Evolutionary conservation across 495 filamentous ascomycete genomes (phyloP).

Genomic region (Penicillium waksmanii): DNA sequence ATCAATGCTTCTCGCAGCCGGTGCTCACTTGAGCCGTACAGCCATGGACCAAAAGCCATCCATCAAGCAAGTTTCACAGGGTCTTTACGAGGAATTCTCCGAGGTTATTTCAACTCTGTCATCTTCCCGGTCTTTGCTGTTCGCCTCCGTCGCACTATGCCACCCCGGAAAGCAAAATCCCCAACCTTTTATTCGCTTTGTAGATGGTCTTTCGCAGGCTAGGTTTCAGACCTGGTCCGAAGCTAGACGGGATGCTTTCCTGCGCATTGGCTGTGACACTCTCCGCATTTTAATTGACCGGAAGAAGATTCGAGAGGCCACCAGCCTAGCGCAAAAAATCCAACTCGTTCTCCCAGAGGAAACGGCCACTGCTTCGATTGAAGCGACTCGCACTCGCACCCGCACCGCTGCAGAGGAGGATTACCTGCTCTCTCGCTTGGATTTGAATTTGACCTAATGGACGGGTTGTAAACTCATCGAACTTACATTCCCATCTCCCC

Average conservation of each 20-base stretch:
- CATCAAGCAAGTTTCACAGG: constrained; percentile 22
- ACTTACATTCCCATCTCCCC: background rate
- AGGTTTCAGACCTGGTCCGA: constrained; percentile 26
- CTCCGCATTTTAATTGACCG: constrained; percentile 41
- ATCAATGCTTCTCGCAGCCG: constrained; percentile 29
- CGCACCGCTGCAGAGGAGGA: constrained; percentile 26
- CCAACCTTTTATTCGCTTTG: constrained; percentile 34
- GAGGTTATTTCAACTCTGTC: constrained; percentile 28
- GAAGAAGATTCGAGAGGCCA: constrained; percentile 32
- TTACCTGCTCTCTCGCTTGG: constrained; percentile 32
- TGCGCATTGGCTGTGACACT: constrained; percentile 38
- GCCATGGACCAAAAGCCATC: constrained; percentile 25
- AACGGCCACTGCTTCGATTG: constrained; percentile 10
- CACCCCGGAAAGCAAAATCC: constrained; percentile 42
- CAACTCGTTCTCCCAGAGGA: constrained; percentile 35
- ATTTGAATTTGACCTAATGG: constrained; percentile 36
- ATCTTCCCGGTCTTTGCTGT: constrained; percentile 27
- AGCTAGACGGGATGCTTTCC: constrained; percentile 28
- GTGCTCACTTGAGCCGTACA: constrained; percentile 29
- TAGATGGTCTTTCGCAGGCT: constrained; percentile 19
- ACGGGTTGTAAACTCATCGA: background rate
- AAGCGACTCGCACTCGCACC: constrained; percentile 17
- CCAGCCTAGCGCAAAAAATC: constrained; percentile 36
- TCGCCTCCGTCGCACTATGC: constrained; percentile 33
- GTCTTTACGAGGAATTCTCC: constrained; percentile 38